Percentiles rank a stretch among this genome's conserved stretches.
These are phyloP conservation scores for Pouteria glomerata DNA, from an alignment of 148 eudicot species.

Conservation along the genomic window DNA sequence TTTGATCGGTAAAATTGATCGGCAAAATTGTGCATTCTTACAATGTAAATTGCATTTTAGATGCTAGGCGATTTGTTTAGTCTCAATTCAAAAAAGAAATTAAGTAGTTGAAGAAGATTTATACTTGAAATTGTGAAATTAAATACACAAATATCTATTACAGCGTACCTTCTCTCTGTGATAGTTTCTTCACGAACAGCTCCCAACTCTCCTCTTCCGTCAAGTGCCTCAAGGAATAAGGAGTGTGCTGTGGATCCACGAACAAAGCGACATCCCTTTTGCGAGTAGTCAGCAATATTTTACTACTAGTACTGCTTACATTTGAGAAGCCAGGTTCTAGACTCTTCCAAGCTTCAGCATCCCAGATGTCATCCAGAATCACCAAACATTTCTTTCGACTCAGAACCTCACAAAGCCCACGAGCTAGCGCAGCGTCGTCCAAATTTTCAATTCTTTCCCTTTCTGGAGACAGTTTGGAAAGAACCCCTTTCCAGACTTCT, in stretches of 20 bases:
- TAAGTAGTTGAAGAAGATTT: too few relatives aligned
- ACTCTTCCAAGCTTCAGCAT: not conserved
- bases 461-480: slow-evolving; percentile 5
- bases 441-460: not conserved
- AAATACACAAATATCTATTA: too few relatives aligned
- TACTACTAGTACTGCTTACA: not conserved
- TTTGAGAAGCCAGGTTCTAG: slow-evolving; percentile 12
- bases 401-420: not conserved
- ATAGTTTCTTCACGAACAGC: slow-evolving; percentile 12
- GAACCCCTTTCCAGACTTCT: slow-evolving; percentile 8
- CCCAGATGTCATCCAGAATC: slow-evolving; percentile 22
- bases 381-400: slow-evolving; percentile 13
- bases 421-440: slow-evolving; percentile 10
- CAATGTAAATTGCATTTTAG: too few relatives aligned
- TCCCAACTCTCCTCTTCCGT: slow-evolving; percentile 15
- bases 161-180: not conserved
- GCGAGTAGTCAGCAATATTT: slow-evolving; percentile 17
- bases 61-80: too few relatives aligned
- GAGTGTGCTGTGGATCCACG: slow-evolving; percentile 2
- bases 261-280: not conserved
- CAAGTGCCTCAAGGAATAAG: slow-evolving; percentile 9
- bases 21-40: too few relatives aligned
- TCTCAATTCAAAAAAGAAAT: too few relatives aligned
- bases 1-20: too few relatives aligned
- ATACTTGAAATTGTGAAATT: too few relatives aligned